Evolutionary conservation across 2,329 filamentous ascomycete genomes (phyloP), one percentile per base, ranked within the genome.

Genomic region (Beauveria medogensis): DNA sequence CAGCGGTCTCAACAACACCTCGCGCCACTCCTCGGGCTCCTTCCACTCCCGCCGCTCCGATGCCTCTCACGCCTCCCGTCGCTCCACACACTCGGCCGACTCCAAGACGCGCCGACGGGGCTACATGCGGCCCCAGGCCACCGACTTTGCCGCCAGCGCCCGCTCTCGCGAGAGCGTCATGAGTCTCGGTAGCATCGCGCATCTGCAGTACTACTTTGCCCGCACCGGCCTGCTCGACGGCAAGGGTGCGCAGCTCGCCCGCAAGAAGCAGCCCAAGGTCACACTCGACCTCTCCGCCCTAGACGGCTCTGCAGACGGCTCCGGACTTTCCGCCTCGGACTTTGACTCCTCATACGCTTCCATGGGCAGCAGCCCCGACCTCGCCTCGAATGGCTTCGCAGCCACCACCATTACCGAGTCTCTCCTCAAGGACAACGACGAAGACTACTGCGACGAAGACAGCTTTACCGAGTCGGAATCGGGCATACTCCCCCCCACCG

Each of bases 191-290:
- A 97, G 92, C 74, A 99, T 99, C 68, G 91, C 92, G 60, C 94
- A 99, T 77, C 79, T 99, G 70, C 94, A 99, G 74, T 96, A 97
- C 76, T 99, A 97, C 76, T 99, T 99, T 77, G 93, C 94, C 41
- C 83, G 94, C 63, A 99, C 94, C 0, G 94, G 94, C 6, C 77
- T 99, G 65, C 77, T 99, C 55, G 94, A 99, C 70, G 92, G 93
- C 61, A 97, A 97, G 72, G 93, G 92, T 41, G 94, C 86, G 59
- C 89, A 95, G 72, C 77, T 95, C 62, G 88, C 90, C 24, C 89
- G 89, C 68, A 89, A 88, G 71, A 87, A 83, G 69, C 82, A 86
- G 66, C 83, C 83, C 68, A 82, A 76, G 18, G 79, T 77, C 18
- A 83, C 82, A 1, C 73, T 87, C 48, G 84, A 87, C 65, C 71